A percentile compares a stretch with the other conserved stretches of the same genome.
These are phyloP conservation scores for Schizophyllum amplum DNA, from an alignment of 1,284 basidiomycete genomes.

Conservation along the genomic window DNA sequence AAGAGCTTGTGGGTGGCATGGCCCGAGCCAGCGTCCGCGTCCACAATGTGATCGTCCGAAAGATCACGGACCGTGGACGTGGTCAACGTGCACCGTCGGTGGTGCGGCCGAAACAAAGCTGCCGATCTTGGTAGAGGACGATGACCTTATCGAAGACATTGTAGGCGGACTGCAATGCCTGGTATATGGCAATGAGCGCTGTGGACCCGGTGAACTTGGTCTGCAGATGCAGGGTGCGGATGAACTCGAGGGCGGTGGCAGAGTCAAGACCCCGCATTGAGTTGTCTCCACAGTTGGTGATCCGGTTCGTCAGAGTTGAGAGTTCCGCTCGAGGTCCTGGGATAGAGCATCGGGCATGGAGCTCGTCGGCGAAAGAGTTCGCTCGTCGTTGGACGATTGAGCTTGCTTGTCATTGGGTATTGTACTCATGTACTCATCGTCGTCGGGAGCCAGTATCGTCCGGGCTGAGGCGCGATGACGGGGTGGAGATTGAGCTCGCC, in stretches of 20 bases:
- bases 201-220: conserved; percentile 47
- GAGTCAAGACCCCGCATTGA: conserved; percentile 64
- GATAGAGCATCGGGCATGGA: no score
- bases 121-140: conserved; percentile 59
- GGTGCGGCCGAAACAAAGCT: conserved; percentile 61
- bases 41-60: conserved; percentile 25
- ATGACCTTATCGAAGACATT: conserved; percentile 62
- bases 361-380: no score
- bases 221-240: conserved; percentile 49
- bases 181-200: conserved; percentile 65
- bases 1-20: conserved; percentile 10
- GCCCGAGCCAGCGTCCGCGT: conserved; percentile 12
- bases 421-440: no score
- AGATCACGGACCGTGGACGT: conserved; percentile 46
- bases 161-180: conserved; percentile 49
- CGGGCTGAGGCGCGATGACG: no score
- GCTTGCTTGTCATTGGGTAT: no score
- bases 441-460: no score
- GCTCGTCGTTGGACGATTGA: no score
- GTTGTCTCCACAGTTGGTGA: conserved; percentile 15
- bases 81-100: conserved; percentile 42
- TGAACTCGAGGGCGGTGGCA: conserved; percentile 61
- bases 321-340: no score
- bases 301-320: no score
- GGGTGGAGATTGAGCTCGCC: no score